Conservation (phyloP, 2,329 filamentous ascomycete genomes). For the Pseudopithomyces maydicus region DNA sequence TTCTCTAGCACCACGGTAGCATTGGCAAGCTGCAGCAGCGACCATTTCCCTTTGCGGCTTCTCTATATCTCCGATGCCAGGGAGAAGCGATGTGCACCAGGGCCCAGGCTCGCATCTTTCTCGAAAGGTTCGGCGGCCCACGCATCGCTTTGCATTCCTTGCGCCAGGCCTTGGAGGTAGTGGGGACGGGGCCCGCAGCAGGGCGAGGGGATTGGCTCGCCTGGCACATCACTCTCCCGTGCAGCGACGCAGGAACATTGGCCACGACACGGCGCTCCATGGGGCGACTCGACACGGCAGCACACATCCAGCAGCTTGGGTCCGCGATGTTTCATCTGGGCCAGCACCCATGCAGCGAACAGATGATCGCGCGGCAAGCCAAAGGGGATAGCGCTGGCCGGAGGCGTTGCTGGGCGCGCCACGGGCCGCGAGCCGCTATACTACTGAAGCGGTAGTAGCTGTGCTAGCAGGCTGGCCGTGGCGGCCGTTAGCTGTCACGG, state of each 20-base stretch:
- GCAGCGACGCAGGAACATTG: slow-evolving; percentile 51
- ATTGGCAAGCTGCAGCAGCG: slow-evolving; percentile 55
- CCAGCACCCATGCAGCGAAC: slow-evolving; percentile 43
- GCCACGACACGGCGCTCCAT: slow-evolving; percentile 43
- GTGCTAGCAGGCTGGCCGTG: not conserved
- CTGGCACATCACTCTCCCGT: slow-evolving; percentile 41
- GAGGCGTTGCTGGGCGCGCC: slow-evolving; percentile 23
- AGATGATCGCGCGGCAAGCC: slow-evolving; percentile 39
- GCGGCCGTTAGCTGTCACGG: slow-evolving; percentile 41
- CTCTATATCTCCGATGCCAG: slow-evolving; percentile 50
- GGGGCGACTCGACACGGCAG: slow-evolving; percentile 44
- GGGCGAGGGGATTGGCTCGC: slow-evolving; percentile 36
- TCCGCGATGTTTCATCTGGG: slow-evolving; percentile 47
- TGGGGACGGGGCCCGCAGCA: slow-evolving; percentile 27
- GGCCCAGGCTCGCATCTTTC: slow-evolving; percentile 42
- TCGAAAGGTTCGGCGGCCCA: slow-evolving; percentile 41
- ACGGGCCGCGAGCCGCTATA: slow-evolving; percentile 28
- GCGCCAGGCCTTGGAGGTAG: slow-evolving; percentile 35
- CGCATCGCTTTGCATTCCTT: slow-evolving; percentile 46
- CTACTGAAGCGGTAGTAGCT: not conserved
- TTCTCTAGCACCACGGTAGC: slow-evolving; percentile 51
- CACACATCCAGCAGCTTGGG: slow-evolving; percentile 35
- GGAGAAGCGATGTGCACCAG: slow-evolving; percentile 43
- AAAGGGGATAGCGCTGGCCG: not conserved
- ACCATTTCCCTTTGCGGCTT: slow-evolving; percentile 48